These are phyloP conservation scores for Osmanthus fragrans DNA, from an alignment of 257 asterid genomes.

Conservation along the genomic window DNA sequence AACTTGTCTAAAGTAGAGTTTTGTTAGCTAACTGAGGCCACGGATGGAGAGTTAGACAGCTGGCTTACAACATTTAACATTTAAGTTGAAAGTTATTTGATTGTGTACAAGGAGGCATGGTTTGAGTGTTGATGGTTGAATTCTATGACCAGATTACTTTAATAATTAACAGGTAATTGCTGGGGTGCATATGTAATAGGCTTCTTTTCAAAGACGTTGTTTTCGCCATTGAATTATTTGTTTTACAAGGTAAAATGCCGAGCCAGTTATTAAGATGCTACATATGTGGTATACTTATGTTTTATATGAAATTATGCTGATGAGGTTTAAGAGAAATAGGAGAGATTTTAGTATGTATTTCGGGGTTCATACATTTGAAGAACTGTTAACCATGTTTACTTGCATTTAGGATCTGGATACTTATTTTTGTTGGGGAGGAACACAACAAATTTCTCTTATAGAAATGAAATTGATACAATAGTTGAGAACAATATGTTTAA, in stretches of 20 bases:
- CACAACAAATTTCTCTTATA: background rate
- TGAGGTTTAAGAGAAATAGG: background rate
- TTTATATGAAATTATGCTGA: background rate
- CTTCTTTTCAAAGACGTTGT: background rate
- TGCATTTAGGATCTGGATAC: background rate
- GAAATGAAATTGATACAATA: background rate
- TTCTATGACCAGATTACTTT: background rate
- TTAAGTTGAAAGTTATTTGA: background rate
- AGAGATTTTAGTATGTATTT: no score
- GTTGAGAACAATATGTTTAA: background rate
- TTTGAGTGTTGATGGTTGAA: background rate
- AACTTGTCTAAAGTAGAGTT: background rate
- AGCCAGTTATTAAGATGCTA: background rate
- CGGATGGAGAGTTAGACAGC: background rate
- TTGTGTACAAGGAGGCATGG: background rate
- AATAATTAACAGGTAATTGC: background rate
- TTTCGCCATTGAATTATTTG: background rate
- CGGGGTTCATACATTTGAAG: background rate
- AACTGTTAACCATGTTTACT: background rate
- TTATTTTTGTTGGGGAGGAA: background rate
- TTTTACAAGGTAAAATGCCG: background rate
- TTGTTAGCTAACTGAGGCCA: background rate
- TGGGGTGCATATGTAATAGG: background rate
- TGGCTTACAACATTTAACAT: background rate
- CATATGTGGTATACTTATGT: background rate